These are phyloP conservation scores for Xylaria flabelliformis DNA, from an alignment of 495 filamentous ascomycete genomes.

Conservation along the genomic window DNA sequence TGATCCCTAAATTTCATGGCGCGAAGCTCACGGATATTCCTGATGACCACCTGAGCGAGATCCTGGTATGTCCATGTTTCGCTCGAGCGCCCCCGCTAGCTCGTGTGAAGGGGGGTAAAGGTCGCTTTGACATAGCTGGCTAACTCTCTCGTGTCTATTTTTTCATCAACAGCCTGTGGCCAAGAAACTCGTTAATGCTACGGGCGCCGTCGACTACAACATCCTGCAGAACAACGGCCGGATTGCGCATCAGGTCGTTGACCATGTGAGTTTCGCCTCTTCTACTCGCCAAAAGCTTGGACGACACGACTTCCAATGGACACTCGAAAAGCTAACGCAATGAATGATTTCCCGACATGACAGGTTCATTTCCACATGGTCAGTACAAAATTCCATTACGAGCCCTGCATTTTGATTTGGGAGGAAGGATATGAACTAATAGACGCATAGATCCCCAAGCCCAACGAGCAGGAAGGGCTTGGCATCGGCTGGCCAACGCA, in stretches of 20 bases:
- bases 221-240: constrained; percentile 95
- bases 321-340: not conserved
- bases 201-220: constrained; percentile 83
- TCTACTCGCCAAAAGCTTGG: not conserved
- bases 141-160: not conserved
- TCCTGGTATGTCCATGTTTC: constrained; percentile 65
- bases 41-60: constrained; percentile 83
- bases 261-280: constrained; percentile 69
- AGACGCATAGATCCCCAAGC: constrained; percentile 83
- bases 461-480: constrained; percentile 82
- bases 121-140: not conserved
- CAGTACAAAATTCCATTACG: constrained; percentile 26
- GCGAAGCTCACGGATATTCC: constrained; percentile 92
- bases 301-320: not conserved
- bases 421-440: constrained; percentile 21
- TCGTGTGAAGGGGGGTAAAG: not conserved
- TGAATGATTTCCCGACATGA: not conserved
- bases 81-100: not conserved
- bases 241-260: constrained; percentile 92
- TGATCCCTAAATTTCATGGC: constrained; percentile 96
- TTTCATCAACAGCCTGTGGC: constrained; percentile 68
- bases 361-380: constrained; percentile 96
- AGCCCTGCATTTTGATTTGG: not conserved
- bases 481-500: constrained; percentile 81
- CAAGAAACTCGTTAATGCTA: constrained; percentile 83